phyloP scores from a whole-genome alignment of 1,284 basidiomycete species.

The Coniophora puteana region DNA sequence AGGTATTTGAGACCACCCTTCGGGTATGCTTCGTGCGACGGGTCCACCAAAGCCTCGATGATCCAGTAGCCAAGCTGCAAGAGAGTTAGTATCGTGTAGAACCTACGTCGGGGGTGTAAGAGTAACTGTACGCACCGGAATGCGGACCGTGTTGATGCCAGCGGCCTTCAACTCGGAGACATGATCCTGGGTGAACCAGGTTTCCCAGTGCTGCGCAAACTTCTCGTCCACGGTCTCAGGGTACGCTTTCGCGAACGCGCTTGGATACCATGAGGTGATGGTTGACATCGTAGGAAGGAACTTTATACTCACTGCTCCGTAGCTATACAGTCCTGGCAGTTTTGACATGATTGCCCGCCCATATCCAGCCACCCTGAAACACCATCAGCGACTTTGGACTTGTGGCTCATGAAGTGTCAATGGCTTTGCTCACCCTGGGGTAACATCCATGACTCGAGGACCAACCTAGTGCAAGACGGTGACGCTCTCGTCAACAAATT shows the following conservation, averaged over 20 bases:
- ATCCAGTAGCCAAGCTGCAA: constrained; percentile 72
- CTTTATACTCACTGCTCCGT: constrained; percentile 55
- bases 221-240: constrained; percentile 50
- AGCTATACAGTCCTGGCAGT: constrained; percentile 53
- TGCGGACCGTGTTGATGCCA: constrained; percentile 64
- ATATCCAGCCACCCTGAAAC: constrained; percentile 56
- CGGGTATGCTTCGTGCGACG: constrained; percentile 55
- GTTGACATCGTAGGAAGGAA: background rate
- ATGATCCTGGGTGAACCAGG: constrained; percentile 63
- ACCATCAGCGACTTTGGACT: constrained; percentile 8
- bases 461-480: too few relatives aligned
- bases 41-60: constrained; percentile 59
- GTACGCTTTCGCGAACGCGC: constrained; percentile 49
- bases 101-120: background rate
- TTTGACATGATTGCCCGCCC: constrained; percentile 55
- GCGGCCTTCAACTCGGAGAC: constrained; percentile 45
- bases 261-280: constrained; percentile 16
- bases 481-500: background rate
- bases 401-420: background rate
- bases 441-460: constrained; percentile 44
- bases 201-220: constrained; percentile 59
- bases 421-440: constrained; percentile 35
- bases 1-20: constrained; percentile 60
- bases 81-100: background rate
- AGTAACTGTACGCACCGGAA: constrained; percentile 45